Conservation (phyloP, 2,329 filamentous ascomycete genomes). For the Colletotrichum gloeosporioides region DNA sequence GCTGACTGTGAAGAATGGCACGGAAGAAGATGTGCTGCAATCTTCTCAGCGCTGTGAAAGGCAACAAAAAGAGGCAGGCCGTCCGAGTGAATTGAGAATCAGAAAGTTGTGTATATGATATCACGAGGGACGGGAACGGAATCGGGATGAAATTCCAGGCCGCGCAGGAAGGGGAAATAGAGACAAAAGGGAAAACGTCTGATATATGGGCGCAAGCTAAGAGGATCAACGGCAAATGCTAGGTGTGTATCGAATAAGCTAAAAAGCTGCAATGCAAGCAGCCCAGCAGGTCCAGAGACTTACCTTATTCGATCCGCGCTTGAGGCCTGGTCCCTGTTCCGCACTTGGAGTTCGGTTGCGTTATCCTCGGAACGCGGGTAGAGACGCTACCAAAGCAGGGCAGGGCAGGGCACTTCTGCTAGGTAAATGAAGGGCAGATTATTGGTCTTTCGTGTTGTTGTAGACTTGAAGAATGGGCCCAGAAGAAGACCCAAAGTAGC, state of each 20-base stretch:
- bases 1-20: not conserved
- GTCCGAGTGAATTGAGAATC: not conserved
- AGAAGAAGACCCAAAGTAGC: not conserved
- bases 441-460: not conserved
- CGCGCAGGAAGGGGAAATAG: not conserved
- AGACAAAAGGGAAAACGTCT: not conserved
- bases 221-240: not conserved
- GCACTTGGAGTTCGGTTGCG: not conserved
- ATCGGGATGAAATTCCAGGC: not conserved
- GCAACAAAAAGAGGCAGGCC: not conserved
- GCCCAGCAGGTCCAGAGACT: not conserved
- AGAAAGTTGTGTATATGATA: not conserved
- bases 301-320: not conserved
- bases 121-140: not conserved
- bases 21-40: not conserved
- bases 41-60: not conserved
- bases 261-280: slow-evolving; percentile 2
- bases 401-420: not conserved
- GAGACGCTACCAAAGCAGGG: not conserved
- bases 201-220: not conserved
- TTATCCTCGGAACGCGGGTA: not conserved
- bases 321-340: not conserved
- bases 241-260: slow-evolving; percentile 4
- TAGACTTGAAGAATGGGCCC: not conserved
- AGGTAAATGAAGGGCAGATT: not conserved